phyloP scores from a whole-genome alignment of 2,329 filamentous ascomycete species.

The Didymella exigua region DNA sequence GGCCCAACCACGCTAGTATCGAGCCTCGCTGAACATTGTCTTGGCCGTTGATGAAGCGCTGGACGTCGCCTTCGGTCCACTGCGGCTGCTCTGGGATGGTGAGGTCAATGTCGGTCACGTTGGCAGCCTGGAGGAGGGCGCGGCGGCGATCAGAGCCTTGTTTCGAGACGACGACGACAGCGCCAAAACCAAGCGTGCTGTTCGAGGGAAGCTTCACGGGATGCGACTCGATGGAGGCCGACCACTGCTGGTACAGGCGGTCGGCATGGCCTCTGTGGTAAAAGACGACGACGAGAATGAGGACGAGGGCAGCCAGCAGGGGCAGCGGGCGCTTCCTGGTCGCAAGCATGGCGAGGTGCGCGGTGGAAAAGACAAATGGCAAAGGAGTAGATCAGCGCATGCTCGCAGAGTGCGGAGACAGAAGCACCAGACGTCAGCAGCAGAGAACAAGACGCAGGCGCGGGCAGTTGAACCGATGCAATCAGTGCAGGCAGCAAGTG shows the following conservation, averaged over 20 bases:
- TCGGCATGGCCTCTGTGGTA: conserved; percentile 36
- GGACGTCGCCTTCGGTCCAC: conserved; percentile 51
- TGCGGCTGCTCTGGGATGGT: conserved; percentile 51
- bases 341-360: conserved; percentile 37
- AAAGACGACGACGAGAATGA: conserved; percentile 36
- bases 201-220: conserved; percentile 40
- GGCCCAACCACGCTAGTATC: conserved; percentile 53
- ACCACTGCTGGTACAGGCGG: conserved; percentile 39
- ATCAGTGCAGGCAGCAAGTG: no score
- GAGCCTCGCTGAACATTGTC: conserved; percentile 48
- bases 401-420: conserved; percentile 13
- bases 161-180: conserved; percentile 51
- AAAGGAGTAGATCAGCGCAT: conserved; percentile 32
- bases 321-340: conserved; percentile 40
- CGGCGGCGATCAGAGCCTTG: conserved; percentile 48
- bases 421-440: conserved; percentile 8
- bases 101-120: conserved; percentile 51
- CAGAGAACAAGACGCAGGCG: background rate
- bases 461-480: no score
- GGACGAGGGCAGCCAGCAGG: conserved; percentile 34
- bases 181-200: conserved; percentile 49
- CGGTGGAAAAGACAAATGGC: conserved; percentile 13
- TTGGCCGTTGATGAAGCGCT: conserved; percentile 45
- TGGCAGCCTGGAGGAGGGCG: conserved; percentile 49
- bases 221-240: conserved; percentile 31